Conservation (phyloP, 805 yeast genomes). For the Wickerhamiella lipophila region DNA sequence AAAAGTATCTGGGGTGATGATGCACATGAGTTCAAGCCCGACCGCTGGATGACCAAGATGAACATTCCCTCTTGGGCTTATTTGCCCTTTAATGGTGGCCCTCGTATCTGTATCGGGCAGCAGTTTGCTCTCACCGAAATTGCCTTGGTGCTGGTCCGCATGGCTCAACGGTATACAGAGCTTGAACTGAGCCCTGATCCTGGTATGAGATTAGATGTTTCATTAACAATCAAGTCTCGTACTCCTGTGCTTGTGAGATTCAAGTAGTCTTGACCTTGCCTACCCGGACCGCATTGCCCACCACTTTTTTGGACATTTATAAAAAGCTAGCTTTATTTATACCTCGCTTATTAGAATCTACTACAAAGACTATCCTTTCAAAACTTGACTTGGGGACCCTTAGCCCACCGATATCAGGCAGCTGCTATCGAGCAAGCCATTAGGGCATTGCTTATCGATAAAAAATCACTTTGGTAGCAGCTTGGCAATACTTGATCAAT, state of each 20-base stretch:
- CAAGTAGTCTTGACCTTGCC: too few relatives aligned
- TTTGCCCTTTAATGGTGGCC: slow-evolving; percentile 45
- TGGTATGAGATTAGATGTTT: neutral
- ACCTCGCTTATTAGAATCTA: too few relatives aligned
- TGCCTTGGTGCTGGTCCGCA: slow-evolving; percentile 12
- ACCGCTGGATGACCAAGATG: slow-evolving; percentile 24
- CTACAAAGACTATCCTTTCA: too few relatives aligned
- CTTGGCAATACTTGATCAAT: too few relatives aligned
- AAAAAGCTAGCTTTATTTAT: too few relatives aligned
- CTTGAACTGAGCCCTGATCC: slow-evolving; percentile 2
- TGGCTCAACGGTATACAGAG: slow-evolving; percentile 9
- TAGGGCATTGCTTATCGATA: too few relatives aligned
- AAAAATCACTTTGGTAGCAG: too few relatives aligned
- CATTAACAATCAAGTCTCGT: slow-evolving; percentile 7
- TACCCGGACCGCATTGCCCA: too few relatives aligned
- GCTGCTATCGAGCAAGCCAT: too few relatives aligned
- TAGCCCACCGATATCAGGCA: too few relatives aligned
- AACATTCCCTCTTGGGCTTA: slow-evolving; percentile 36
- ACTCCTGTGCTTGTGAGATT: slow-evolving; percentile 1
- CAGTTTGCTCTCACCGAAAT: slow-evolving; percentile 45
- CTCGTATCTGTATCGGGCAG: slow-evolving; percentile 44
- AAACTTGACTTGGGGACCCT: too few relatives aligned
- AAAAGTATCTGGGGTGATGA: slow-evolving; percentile 32
- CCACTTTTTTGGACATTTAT: too few relatives aligned
- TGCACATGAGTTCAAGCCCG: slow-evolving; percentile 32